These are phyloP conservation scores for Leccinum pellstonianum DNA, from an alignment of 768 basidiomycete species.

Conservation along the genomic window DNA sequence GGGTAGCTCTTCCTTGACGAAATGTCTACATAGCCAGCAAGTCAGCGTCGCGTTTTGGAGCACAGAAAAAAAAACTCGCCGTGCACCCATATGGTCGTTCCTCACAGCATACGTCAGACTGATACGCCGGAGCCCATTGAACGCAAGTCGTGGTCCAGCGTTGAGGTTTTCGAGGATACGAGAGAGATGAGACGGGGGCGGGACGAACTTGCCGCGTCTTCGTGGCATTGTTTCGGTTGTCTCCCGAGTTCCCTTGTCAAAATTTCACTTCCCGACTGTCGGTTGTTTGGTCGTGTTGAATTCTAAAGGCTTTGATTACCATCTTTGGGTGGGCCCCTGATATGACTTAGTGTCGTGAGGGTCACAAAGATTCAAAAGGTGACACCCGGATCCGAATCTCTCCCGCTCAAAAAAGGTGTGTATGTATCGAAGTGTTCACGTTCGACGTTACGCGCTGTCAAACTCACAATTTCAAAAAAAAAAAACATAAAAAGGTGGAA, in stretches of 20 bases:
- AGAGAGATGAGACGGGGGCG: constrained; percentile 57
- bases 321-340: neutral
- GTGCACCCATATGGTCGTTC: constrained; percentile 75
- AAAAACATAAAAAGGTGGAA: too few relatives aligned
- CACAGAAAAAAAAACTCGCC: constrained; percentile 41
- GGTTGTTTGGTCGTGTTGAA: constrained; percentile 15
- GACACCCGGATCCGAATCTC: neutral
- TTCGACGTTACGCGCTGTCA: neutral
- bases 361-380: too few relatives aligned
- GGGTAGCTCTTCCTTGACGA: constrained; percentile 75
- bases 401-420: too few relatives aligned
- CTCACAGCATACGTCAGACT: constrained; percentile 55
- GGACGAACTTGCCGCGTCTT: constrained; percentile 31
- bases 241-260: neutral
- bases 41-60: neutral
- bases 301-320: neutral
- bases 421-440: neutral
- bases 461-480: too few relatives aligned
- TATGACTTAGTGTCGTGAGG: neutral
- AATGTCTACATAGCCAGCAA: constrained; percentile 49
- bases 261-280: neutral
- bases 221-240: constrained; percentile 17
- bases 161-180: constrained; percentile 52
- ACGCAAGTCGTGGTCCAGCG: constrained; percentile 47
- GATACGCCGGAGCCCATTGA: constrained; percentile 50